phyloP scores from a whole-genome alignment of 1,284 basidiomycete species.

The Rugosomyces carneus region DNA sequence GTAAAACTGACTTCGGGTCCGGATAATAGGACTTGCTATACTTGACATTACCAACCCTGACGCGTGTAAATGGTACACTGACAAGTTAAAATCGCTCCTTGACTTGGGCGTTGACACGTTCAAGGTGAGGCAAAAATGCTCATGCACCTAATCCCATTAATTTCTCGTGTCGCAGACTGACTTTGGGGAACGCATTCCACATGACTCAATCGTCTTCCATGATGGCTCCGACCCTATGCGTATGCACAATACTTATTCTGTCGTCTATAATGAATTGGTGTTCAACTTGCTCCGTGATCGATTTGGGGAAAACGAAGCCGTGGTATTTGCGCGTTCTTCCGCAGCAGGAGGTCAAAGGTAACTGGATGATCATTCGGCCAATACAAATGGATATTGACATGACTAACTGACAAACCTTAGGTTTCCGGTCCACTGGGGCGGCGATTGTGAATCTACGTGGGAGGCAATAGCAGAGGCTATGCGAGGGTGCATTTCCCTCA shows the following conservation, averaged over 20 bases:
- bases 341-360: constrained; percentile 65
- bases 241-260: constrained; percentile 62
- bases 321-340: constrained; percentile 63
- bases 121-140: constrained; percentile 42
- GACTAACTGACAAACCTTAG: constrained; percentile 13
- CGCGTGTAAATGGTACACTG: constrained; percentile 61
- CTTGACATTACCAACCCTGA: constrained; percentile 70
- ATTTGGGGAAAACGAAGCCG: constrained; percentile 60
- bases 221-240: constrained; percentile 67
- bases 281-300: constrained; percentile 54
- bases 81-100: constrained; percentile 53
- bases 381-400: too few relatives aligned
- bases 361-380: constrained; percentile 17
- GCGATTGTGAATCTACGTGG: constrained; percentile 73
- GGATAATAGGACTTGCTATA: constrained; percentile 44
- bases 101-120: constrained; percentile 69
- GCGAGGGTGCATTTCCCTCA: constrained; percentile 61
- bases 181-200: constrained; percentile 64
- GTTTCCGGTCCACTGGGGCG: constrained; percentile 61
- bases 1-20: not conserved
- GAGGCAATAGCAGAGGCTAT: constrained; percentile 75
- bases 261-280: constrained; percentile 66
- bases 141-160: not conserved
- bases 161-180: constrained; percentile 43
- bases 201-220: constrained; percentile 54